Evolutionary conservation across 805 yeast species (phyloP), one percentile per base, ranked within the genome.

Genomic region (Ogataea siamensis): DNA sequence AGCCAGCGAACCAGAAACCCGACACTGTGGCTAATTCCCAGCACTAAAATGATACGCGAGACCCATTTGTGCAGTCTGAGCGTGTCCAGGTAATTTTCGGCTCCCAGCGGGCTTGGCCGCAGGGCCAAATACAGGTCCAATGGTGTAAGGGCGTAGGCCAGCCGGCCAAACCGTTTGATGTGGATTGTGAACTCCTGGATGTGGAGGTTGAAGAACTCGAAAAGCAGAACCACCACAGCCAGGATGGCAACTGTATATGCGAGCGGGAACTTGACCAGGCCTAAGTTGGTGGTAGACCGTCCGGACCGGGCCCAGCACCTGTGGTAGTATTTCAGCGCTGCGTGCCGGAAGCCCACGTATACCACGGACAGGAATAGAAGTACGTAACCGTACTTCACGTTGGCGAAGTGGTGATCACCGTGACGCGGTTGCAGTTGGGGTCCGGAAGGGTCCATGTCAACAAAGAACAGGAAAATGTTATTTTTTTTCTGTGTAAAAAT

Each of bases 51-150:
- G 2, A 78, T 25, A 42, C 91, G 63, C 4, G 88, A 79, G 1
- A 81, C 47, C 89, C 91, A 83, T 50, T 81, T 82, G 54, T 84
- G 94, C 7, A 83, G 49, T 13, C 66, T 66, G 9, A 84, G 51
- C 10, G 75, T 60, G 36, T 74, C 76, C 42, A 80, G 55, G 50
- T 84, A 84, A 36, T 58, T 72, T 51, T 53, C 73, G 37, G 62
- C 53, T 4, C 67, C 68, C 37, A 71, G 53, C 25, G 72, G 71
- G n/a, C 70, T 62, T 2, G 87, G 87, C 39, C 81, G 65, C 10
- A 81, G 49, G 2, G 75, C 76, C 12, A 83, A 51, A 25, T 74
- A 66, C 3, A 82, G 60, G 46, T 76, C 76, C 22, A 83, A 57
- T 0, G 87, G 82, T 2, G 79, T 56, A 31, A 84, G 58, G 2